These are phyloP conservation scores for Lagenidium sp. DNA, from an alignment of 352 stramenopile species.

Conservation along the genomic window DNA sequence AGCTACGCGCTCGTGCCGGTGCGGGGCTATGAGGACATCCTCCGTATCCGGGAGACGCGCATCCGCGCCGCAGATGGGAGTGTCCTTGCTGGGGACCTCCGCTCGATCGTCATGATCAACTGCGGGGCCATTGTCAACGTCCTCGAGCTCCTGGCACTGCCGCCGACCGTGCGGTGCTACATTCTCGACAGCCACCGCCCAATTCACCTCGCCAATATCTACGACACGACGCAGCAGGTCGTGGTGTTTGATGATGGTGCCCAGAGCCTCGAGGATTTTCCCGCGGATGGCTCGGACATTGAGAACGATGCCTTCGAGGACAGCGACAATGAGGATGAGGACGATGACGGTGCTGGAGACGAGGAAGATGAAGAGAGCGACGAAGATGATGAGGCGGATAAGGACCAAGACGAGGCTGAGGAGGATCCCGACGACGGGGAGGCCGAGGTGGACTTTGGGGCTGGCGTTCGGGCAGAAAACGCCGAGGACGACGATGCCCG, in stretches of 20 bases:
- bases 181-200: slow-evolving; percentile 94
- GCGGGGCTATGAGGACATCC: slow-evolving; percentile 78
- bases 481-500: background rate
- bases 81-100: slow-evolving; percentile 45
- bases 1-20: slow-evolving; percentile 72
- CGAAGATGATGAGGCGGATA: slow-evolving; percentile 20
- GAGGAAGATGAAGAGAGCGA: slow-evolving; percentile 50
- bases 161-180: slow-evolving; percentile 79
- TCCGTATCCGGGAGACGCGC: slow-evolving; percentile 56
- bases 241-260: slow-evolving; percentile 79
- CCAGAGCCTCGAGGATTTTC: slow-evolving; percentile 59
- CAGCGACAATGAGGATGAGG: slow-evolving; percentile 47
- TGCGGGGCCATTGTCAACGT: slow-evolving; percentile 93
- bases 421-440: slow-evolving; percentile 30
- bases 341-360: slow-evolving; percentile 46
- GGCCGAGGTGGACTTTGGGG: slow-evolving; percentile 40
- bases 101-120: slow-evolving; percentile 92
- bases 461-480: slow-evolving; percentile 7
- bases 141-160: slow-evolving; percentile 67
- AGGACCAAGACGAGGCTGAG: slow-evolving; percentile 22
- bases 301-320: slow-evolving; percentile 47
- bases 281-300: slow-evolving; percentile 78
- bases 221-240: slow-evolving; percentile 75
- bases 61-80: slow-evolving; percentile 40
- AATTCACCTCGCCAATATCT: slow-evolving; percentile 95